Base-by-base conservation (phyloP, 495 filamentous ascomycete species). In the Bacidia gigantensis region DNA sequence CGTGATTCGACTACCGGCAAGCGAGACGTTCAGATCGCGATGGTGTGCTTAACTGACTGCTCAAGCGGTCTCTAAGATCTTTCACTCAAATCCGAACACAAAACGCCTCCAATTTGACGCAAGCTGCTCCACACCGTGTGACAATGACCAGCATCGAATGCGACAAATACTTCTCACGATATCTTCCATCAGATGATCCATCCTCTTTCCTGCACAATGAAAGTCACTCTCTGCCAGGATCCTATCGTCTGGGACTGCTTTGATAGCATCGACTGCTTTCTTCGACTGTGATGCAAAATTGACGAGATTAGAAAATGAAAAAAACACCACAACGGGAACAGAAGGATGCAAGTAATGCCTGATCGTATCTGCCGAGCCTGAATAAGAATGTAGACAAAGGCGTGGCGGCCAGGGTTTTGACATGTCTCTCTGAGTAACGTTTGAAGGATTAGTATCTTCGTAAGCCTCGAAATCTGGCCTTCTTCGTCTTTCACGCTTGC, bases 341-440 rank as follows among this genome's bases (percentile, higher is more conserved):
- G 79, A 74, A 1, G 78, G 80, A 56, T 83, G 69, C 54, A 88
- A 65, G 56, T 93, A 96, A 63, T 90, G 87, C 44, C 75, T 84
- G 25, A 95, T 60, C 23, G 78, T 74, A 38, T 92, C 81, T 20
- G 76, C 66, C n/a, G 84, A 76, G 0, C 89, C 93, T 26, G 86
- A 89, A 63, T 86, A 98, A 0, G 89, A 95, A 66, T 98, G 92
- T 58, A 98, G 74, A 61, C 92, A 98, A 58, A 97, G 82, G 26
- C 89, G 77, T 1, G 90, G 89, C 9, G 92, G 92, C 61, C 84
- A 98, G 0, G 84, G 84, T 42, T 74, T 71, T 39, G 72, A 69
- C 5, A 14, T 35, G 14, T 35, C 29, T 35, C 29, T 35, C 29
- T 35, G 29, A n/a, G 29, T 14, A n/a, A 68, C 61, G 17, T 65